Evolutionary conservation across 2,329 filamentous ascomycete species (phyloP).

Genomic region (Escovopsis sp.): DNA sequence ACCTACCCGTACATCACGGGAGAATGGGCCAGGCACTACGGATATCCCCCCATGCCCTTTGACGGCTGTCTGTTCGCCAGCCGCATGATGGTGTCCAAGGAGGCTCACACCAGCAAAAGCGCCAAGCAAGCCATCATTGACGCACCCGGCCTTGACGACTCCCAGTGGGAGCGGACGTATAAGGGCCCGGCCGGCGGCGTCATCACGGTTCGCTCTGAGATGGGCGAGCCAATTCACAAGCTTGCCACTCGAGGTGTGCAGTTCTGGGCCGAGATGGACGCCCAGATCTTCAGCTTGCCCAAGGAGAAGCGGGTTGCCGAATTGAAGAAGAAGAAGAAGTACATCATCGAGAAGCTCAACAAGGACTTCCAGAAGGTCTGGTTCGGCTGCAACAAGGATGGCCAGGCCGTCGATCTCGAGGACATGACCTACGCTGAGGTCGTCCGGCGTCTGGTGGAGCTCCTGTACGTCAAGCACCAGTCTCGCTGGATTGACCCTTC

Average conservation of each 20-base stretch:
- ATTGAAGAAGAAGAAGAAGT: constrained; percentile 72
- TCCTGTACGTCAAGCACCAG: constrained; percentile 86
- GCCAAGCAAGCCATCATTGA: constrained; percentile 86
- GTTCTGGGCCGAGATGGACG: constrained; percentile 98
- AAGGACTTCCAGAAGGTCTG: constrained; percentile 95
- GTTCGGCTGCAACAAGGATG: constrained; percentile 75
- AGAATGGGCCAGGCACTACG: constrained; percentile 72
- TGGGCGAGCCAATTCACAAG: constrained; percentile 99
- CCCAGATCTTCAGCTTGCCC: constrained; percentile 92
- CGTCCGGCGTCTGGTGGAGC: constrained; percentile 69
- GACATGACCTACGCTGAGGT: constrained; percentile 94
- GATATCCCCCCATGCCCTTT: constrained; percentile 86
- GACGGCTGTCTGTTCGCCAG: constrained; percentile 84
- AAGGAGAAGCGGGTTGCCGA: constrained; percentile 85
- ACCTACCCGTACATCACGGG: constrained; percentile 88
- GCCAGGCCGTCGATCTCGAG: constrained; percentile 72
- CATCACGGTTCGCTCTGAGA: constrained; percentile 93
- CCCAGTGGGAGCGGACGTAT: constrained; percentile 85
- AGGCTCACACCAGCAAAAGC: constrained; percentile 72
- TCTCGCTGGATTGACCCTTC: constrained; percentile 82
- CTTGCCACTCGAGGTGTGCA: constrained; percentile 87
- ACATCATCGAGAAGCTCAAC: constrained; percentile 92
- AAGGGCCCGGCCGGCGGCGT: constrained; percentile 82
- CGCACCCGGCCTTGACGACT: constrained; percentile 66
- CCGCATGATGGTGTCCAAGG: constrained; percentile 89